phyloP scores from a whole-genome alignment of 2,329 filamentous ascomycete species.

The Fusarium sp. region DNA sequence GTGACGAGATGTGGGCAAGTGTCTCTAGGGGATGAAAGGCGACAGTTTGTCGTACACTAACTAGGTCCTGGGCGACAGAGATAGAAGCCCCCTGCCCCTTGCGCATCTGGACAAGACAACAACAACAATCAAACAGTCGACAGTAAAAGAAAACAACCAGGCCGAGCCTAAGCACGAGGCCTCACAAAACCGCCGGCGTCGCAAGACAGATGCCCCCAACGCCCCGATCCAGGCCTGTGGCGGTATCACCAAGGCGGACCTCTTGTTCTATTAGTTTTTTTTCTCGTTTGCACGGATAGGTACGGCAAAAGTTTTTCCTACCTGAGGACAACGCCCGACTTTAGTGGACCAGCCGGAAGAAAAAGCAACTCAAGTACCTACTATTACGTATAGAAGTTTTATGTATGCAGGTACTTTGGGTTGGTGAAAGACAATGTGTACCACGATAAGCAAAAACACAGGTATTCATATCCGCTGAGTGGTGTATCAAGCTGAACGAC shows the following conservation, averaged over 20 bases:
- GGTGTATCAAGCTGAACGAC: background rate
- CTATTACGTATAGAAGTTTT: too few species aligned
- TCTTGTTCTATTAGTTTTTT: conserved; percentile 3
- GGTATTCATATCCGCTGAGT: background rate
- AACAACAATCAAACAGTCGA: conserved; percentile 20
- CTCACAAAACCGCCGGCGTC: conserved; percentile 28
- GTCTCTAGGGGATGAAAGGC: conserved; percentile 7
- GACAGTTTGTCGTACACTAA: conserved; percentile 5
- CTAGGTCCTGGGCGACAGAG: conserved; percentile 8
- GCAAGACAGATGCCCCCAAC: conserved; percentile 9
- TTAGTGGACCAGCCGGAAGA: conserved; percentile 20
- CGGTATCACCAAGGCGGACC: conserved; percentile 17
- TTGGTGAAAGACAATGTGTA: conserved; percentile 2
- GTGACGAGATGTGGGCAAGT: conserved; percentile 13
- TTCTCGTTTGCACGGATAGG: conserved; percentile 5
- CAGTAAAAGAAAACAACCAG: conserved; percentile 11
- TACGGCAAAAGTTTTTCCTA: conserved; percentile 8
- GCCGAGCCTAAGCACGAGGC: conserved; percentile 2
- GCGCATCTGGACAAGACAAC: conserved; percentile 8
- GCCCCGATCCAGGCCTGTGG: conserved; percentile 16
- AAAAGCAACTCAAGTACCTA: background rate
- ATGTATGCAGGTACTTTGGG: background rate
- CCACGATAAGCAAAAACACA: background rate
- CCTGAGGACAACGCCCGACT: conserved; percentile 9
- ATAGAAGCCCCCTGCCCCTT: conserved; percentile 12